These are phyloP conservation scores for Heracleum sosnowskyi DNA, from an alignment of 129 eudicot genomes.

Conservation along the genomic window DNA sequence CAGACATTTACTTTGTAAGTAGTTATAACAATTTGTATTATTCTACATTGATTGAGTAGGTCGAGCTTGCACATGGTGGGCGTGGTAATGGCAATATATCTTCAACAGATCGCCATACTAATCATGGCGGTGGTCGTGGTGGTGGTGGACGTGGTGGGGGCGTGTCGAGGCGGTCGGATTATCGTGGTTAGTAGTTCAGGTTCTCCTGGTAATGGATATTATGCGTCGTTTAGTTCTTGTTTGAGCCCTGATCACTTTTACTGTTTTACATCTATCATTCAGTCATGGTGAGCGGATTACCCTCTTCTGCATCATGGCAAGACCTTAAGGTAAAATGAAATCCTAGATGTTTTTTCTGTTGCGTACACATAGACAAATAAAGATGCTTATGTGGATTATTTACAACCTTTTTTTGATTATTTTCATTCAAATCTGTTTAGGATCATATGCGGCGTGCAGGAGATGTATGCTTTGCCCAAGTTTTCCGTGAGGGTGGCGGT, in stretches of 20 bases:
- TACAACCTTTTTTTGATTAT: neutral
- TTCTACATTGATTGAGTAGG: constrained; percentile 32
- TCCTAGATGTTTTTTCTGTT: neutral
- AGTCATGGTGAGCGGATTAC: constrained; percentile 82
- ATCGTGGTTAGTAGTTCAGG: constrained; percentile 45
- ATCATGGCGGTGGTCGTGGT: constrained; percentile 47
- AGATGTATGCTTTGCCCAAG: constrained; percentile 92
- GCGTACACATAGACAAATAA: neutral
- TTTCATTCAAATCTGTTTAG: constrained; percentile 25
- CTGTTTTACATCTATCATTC: constrained; percentile 12
- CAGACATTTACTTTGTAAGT: neutral
- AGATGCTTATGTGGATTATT: neutral
- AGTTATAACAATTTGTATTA: neutral
- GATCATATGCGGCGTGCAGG: constrained; percentile 98
- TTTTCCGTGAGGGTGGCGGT: constrained; percentile 87
- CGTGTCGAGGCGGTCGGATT: constrained; percentile 79
- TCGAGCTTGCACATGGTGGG: constrained; percentile 96
- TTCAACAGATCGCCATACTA: constrained; percentile 54
- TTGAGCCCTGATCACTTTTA: constrained; percentile 4
- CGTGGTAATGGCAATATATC: constrained; percentile 84
- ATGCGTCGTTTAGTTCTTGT: neutral
- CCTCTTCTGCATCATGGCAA: constrained; percentile 95
- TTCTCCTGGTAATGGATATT: neutral
- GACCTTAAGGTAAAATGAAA: constrained; percentile 63
- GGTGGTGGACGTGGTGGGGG: constrained; percentile 59